Evolutionary conservation across 2,329 filamentous ascomycete species (phyloP).

Genomic region (Aspergillus ochraceoroseus): DNA sequence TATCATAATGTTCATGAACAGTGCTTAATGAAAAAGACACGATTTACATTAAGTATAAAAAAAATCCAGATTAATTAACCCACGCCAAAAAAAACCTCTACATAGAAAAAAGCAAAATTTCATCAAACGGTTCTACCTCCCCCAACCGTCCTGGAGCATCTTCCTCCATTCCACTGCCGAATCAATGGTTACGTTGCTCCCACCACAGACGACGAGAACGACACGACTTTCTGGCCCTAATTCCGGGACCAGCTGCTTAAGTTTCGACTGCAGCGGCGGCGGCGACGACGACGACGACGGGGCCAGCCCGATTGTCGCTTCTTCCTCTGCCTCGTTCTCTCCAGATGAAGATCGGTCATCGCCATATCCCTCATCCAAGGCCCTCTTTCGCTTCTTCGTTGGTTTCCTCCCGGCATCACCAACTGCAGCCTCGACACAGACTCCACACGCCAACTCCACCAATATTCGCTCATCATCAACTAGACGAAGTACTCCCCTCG

Average conservation of each 20-base stretch:
- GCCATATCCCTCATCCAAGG: constrained; percentile 33
- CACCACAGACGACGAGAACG: constrained; percentile 81
- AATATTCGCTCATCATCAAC: constrained; percentile 76
- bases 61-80: not conserved
- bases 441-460: constrained; percentile 81
- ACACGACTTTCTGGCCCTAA: constrained; percentile 65
- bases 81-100: not conserved
- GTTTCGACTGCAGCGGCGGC: constrained; percentile 33
- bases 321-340: constrained; percentile 27
- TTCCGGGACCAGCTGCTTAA: constrained; percentile 60
- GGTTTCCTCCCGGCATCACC: constrained; percentile 27
- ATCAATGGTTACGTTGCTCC: constrained; percentile 60
- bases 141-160: constrained; percentile 41
- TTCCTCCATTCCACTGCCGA: constrained; percentile 57
- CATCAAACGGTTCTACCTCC: constrained; percentile 9
- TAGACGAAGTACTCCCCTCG: constrained; percentile 68
- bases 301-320: not conserved
- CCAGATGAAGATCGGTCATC: constrained; percentile 32
- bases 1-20: no score
- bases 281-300: constrained; percentile 3
- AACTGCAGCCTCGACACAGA: constrained; percentile 57
- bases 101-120: not conserved
- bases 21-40: not conserved
- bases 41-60: not conserved
- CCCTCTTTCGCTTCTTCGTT: constrained; percentile 31